Evolutionary conservation across 306 rosid genomes (phyloP).

Genomic region (Vigna unguiculata): DNA sequence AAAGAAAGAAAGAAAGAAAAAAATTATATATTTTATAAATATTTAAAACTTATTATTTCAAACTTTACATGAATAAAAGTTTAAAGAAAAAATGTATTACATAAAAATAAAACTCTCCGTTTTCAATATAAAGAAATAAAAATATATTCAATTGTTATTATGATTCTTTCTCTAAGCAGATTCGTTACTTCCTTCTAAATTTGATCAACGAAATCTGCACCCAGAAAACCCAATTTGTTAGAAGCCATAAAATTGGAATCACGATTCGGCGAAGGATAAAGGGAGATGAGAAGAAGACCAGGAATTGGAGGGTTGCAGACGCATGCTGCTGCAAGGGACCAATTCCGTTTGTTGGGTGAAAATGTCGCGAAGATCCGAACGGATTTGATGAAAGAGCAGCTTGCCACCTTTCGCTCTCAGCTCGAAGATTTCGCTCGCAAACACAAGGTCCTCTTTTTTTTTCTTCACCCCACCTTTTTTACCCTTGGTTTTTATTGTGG

Average conservation of each 20-base stretch:
- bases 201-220: not conserved
- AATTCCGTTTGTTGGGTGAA: conserved; percentile 83
- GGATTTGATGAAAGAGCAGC: conserved; percentile 94
- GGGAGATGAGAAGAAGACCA: conserved; percentile 83
- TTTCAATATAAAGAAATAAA: too few relatives aligned
- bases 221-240: not conserved
- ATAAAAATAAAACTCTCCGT: too few relatives aligned
- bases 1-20: too few relatives aligned
- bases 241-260: not conserved
- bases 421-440: conserved; percentile 97
- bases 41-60: too few relatives aligned
- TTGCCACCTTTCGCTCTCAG: conserved; percentile 86
- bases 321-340: conserved; percentile 91
- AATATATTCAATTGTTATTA: too few relatives aligned
- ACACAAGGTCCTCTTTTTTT: conserved; percentile 65
- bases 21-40: too few relatives aligned
- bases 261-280: not conserved
- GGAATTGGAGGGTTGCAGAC: conserved; percentile 93
- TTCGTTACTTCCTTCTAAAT: not conserved
- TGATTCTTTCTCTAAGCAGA: not conserved
- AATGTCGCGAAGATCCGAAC: conserved; percentile 95
- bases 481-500: not conserved
- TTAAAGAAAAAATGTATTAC: too few relatives aligned
- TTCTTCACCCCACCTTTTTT: not conserved
- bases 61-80: too few relatives aligned